These are phyloP conservation scores for Irpex sp. DNA, from an alignment of 1,284 basidiomycete genomes.

Conservation along the genomic window DNA sequence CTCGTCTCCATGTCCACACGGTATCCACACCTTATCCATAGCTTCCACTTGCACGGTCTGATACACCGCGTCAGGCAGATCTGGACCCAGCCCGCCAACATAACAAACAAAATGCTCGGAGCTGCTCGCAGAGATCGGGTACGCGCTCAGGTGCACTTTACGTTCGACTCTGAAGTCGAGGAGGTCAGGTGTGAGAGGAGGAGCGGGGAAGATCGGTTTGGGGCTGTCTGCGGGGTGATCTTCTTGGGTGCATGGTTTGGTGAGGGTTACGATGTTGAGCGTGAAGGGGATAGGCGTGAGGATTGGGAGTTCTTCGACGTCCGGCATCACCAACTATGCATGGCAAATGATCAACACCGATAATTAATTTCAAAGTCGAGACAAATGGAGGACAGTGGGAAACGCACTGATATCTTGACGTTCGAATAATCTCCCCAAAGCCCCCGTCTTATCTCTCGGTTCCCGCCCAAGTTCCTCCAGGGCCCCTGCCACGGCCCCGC, in stretches of 20 bases:
- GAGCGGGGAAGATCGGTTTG: constrained; percentile 13
- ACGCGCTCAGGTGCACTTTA: neutral
- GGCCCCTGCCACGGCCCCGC: neutral
- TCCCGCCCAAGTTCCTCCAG: constrained; percentile 5
- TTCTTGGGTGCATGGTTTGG: constrained; percentile 11
- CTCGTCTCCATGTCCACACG: constrained; percentile 3
- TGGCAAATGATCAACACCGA: too few relatives aligned
- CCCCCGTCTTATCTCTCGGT: constrained; percentile 15
- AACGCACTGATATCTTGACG: constrained; percentile 13
- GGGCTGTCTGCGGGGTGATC: constrained; percentile 1
- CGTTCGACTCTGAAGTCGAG: constrained; percentile 11
- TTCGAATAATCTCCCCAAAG: constrained; percentile 19
- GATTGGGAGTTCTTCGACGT: constrained; percentile 8
- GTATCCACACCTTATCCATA: constrained; percentile 15
- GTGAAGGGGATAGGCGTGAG: constrained; percentile 16
- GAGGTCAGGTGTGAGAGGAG: constrained; percentile 11
- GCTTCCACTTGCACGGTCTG: constrained; percentile 2
- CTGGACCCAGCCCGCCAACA: constrained; percentile 5
- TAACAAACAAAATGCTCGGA: neutral
- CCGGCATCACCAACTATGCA: constrained; percentile 13
- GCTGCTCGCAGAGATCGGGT: neutral
- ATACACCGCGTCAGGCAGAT: neutral
- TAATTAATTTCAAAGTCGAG: too few relatives aligned
- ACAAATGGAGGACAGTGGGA: neutral
- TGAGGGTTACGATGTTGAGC: constrained; percentile 13